Evolutionary conservation across 345 rosid species (phyloP).

Genomic region (Hibiscus trionum): DNA sequence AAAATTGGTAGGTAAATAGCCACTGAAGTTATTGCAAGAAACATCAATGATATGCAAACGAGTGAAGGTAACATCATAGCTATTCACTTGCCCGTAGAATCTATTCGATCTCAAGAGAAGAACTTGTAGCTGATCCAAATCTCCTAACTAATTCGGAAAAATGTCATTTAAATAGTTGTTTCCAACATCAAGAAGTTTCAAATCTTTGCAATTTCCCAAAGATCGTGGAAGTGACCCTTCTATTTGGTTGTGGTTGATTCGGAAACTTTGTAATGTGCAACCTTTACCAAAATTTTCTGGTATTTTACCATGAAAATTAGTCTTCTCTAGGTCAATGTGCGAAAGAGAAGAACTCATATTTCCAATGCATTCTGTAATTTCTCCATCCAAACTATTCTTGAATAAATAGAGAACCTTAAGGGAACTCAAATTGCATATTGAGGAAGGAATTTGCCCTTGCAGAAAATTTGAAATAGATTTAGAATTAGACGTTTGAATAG

Average conservation of each 20-base stretch:
- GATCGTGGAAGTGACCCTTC: background rate
- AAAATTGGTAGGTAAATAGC: background rate
- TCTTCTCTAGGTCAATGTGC: background rate
- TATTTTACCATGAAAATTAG: background rate
- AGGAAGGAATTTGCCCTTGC: background rate
- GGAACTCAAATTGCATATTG: background rate
- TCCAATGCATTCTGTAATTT: background rate
- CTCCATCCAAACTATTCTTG: background rate
- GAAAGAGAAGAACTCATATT: background rate
- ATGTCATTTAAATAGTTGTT: background rate
- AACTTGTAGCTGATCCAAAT: background rate
- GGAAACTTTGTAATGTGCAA: background rate
- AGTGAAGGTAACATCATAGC: background rate
- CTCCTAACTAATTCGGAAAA: background rate
- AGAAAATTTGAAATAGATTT: no score
- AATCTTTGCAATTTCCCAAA: background rate
- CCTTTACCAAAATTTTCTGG: background rate
- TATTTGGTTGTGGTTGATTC: background rate
- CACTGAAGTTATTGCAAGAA: background rate
- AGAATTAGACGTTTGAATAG: no score
- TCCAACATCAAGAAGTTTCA: background rate
- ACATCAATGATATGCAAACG: background rate
- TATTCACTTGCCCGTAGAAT: background rate
- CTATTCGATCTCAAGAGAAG: conserved; percentile 2
- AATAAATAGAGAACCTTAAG: background rate